Evolutionary conservation across 208 protist species (phyloP), one percentile per base, ranked within the genome.

Genomic region (Herpetomonas samuelpessoai): DNA sequence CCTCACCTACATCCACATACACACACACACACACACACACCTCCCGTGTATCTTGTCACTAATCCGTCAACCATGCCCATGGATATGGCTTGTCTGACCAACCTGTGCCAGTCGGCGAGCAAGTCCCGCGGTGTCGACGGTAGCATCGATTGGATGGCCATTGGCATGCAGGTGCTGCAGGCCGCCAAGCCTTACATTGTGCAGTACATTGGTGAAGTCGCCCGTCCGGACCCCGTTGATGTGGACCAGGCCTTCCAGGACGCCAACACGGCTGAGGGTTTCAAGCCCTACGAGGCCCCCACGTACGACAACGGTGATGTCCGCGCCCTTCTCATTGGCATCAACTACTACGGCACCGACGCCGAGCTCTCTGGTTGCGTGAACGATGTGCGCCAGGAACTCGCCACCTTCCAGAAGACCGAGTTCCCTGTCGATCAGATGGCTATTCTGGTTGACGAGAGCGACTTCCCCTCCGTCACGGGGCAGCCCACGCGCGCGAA

Each of bases 271-370:
- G 57, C 66, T 1, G 52, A 71, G 14, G 68, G 69, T 53, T 72
- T 75, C 53, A 57, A 79, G 51, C 81, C 76, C 10, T 79, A 79
- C 66, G 68, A 79, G 39, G 73, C 58, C 3, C 71, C 71, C 0
- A 35, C 50, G n/a, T 74, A 79, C 56, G 29, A 49, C 2, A 31
- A 52, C 14, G 80, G 76, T n/a, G 68, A 64, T 21, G 68, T 79
- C 19, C 61, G 64, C 10, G 74, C 81, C 2, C 65, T 89, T n/a
- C 68, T 91, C 35, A 76, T 88, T 39, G 87, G 83, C 38, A 89
- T 93, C 45, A 91, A 93, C 74, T 90, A 90, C 77, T 79, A 77
- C 64, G 73, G 81, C 50, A 78, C 79, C 35, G 62, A 48, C 18
- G 76, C 71, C 2, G 53, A 86, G 56, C 80, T 94, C 21, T 68